Evolutionary conservation across 257 asterid species (phyloP).

Genomic region (Mentha longifolia): DNA sequence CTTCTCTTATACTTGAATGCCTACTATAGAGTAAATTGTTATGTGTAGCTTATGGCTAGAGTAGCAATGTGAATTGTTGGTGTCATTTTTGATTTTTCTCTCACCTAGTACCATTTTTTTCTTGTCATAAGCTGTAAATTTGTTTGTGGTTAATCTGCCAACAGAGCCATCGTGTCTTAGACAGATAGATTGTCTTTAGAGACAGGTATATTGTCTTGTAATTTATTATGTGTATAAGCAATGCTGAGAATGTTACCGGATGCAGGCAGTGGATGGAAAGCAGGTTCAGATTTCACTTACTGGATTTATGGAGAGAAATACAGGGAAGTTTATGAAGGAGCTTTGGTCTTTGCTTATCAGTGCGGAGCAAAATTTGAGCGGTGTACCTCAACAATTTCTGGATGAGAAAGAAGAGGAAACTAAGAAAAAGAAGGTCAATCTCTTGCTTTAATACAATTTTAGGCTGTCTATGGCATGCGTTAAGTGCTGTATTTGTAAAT

Average conservation of each 20-base stretch:
- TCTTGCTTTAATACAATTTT: slow-evolving; percentile 27
- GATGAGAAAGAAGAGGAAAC: slow-evolving; percentile 99
- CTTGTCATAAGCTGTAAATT: slow-evolving; percentile 11
- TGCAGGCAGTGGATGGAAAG: slow-evolving; percentile 94
- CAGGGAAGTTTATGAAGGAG: slow-evolving; percentile 98
- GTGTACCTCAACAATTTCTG: slow-evolving; percentile 95
- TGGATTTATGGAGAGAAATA: slow-evolving; percentile 99
- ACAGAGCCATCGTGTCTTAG: background rate
- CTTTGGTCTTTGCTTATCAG: slow-evolving; percentile 88
- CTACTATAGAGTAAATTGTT: background rate
- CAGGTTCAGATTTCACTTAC: slow-evolving; percentile 89
- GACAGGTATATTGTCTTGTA: background rate
- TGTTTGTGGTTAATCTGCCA: slow-evolving; percentile 4
- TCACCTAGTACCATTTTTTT: background rate
- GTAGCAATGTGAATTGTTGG: slow-evolving; percentile 14
- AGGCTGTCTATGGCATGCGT: slow-evolving; percentile 6
- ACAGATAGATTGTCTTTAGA: background rate
- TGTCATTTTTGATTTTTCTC: slow-evolving; percentile 6
- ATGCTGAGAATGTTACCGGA: slow-evolving; percentile 28
- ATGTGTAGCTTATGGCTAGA: slow-evolving; percentile 19
- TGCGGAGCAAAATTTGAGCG: slow-evolving; percentile 90
- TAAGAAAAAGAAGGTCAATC: slow-evolving; percentile 70
- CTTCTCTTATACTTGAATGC: background rate
- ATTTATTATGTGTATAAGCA: slow-evolving; percentile 13
- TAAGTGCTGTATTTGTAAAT: slow-evolving; percentile 9